phyloP scores from a whole-genome alignment of 495 filamentous ascomycete genomes.

The Aspergillus panamensis region DNA sequence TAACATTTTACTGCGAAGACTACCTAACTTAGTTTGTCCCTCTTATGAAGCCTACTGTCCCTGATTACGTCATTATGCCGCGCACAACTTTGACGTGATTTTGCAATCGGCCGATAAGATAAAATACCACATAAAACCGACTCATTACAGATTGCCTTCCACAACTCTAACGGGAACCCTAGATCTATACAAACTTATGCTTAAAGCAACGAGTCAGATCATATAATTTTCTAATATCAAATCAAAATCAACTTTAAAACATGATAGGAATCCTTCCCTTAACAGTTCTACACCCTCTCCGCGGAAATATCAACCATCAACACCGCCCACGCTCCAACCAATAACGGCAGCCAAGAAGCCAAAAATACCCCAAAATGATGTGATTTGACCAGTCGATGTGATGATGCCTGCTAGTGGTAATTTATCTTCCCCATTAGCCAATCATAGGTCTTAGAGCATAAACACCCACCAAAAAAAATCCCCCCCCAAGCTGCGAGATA shows the following conservation, averaged over 20 bases:
- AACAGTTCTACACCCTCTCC: neutral
- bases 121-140: neutral
- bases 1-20: no score
- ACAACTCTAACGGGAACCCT: no score
- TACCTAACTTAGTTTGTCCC: no score
- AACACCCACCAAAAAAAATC: neutral
- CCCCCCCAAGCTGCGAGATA: neutral
- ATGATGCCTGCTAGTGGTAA: conserved; percentile 6
- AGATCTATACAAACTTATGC: neutral
- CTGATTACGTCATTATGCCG: neutral
- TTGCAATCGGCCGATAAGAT: conserved; percentile 10
- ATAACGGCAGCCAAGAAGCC: neutral
- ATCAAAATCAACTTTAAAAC: neutral
- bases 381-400: conserved; percentile 3
- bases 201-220: neutral
- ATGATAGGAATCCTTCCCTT: neutral
- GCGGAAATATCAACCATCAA: neutral
- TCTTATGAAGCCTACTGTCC: no score
- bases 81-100: neutral
- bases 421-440: neutral
- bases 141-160: neutral
- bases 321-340: neutral
- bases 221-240: neutral
- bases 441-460: neutral
- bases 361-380: conserved; percentile 6